A percentile compares a stretch with the other conserved stretches of the same genome.
Conservation (phyloP, 2,329 filamentous ascomycete genomes). For the Phyllachora maydis region DNA sequence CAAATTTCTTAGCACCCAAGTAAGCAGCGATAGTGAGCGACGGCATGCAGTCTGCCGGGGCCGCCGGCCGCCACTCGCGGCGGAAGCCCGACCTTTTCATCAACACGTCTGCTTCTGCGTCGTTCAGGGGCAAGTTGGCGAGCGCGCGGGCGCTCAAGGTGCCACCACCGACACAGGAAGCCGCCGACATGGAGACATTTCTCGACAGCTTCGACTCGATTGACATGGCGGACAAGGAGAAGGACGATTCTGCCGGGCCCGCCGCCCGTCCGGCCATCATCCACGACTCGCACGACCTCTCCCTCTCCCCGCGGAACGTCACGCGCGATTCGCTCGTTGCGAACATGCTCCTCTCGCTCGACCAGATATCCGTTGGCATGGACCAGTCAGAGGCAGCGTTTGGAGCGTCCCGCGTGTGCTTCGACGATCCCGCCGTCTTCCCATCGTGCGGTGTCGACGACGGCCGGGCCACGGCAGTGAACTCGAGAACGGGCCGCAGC, state of each 20-base stretch:
- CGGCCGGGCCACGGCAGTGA: constrained; percentile 8
- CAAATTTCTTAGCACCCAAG: too few relatives aligned
- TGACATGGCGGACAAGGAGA: constrained; percentile 14
- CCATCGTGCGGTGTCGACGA: constrained; percentile 9
- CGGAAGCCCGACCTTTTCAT: constrained; percentile 8
- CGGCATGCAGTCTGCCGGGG: constrained; percentile 1
- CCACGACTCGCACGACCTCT: constrained; percentile 72
- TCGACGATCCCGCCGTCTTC: constrained; percentile 16
- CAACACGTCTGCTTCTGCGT: constrained; percentile 5
- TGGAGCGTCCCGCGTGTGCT: constrained; percentile 9
- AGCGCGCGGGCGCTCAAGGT: constrained; percentile 13
- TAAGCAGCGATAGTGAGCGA: too few relatives aligned
- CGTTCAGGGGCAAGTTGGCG: constrained; percentile 12
- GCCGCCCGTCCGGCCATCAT: constrained; percentile 9
- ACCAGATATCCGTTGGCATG: constrained; percentile 58
- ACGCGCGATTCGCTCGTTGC: constrained; percentile 83
- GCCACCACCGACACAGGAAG: constrained; percentile 7
- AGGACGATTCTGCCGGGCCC: constrained; percentile 11
- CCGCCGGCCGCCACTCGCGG: constrained; percentile 4
- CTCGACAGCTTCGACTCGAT: constrained; percentile 18
- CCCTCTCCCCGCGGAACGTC: constrained; percentile 53
- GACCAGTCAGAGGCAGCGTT: constrained; percentile 17
- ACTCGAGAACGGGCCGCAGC: constrained; percentile 7
- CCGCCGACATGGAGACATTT: constrained; percentile 13
- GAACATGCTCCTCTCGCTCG: constrained; percentile 86